Base-by-base conservation (phyloP, 345 rosid genomes). In the Brassica incana region DNA sequence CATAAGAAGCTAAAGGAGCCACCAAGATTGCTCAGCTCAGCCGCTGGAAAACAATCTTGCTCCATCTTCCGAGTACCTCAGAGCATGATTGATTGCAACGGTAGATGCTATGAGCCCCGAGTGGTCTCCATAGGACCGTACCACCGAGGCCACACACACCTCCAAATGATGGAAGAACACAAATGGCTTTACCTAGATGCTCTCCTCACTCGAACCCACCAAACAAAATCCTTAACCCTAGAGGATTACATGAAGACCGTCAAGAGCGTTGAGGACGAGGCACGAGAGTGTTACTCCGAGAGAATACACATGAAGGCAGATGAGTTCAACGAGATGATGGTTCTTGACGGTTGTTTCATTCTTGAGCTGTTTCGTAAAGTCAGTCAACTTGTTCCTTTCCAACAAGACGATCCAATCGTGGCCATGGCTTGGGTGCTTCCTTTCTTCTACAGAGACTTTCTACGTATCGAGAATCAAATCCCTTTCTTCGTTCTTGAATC, bases 61-160 rank as follows among this genome's bases (percentile, higher is more conserved):
- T 83, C 82, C 6, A 83, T 83, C 63, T 83, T 79, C 64, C 74
- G 85, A 50, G 87, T 73, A 54, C 87, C 85, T 12, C 74, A 67
- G 1, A 85, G 91, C 79, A 77, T 90, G 40, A 74, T 78, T 5
- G 88, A 88, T 5, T 71, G 81, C 60, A 90, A 92, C 77, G 89
- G 89, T 5, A 81, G 67, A 83, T 85, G 81, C 54, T 92, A 92
- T 18, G 85, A 83, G 66, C 95, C 97, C n/a, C 89, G 84, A 12
- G 86, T 88, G 8, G 92, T 90, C 77, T 90, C 97, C 2, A 77
- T 92, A 0, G 97, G 97, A 3, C 97, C 97, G 0, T 89, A 86
- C 70, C 95, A 92, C 84, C 79, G 79, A 2, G 89, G 88, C 8
- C 54, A 86, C 25, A 50, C 78, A 0, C 83, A 84, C 1, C 86